phyloP scores from a whole-genome alignment of 2,329 filamentous ascomycete species.

The Colletotrichum cereale region DNA sequence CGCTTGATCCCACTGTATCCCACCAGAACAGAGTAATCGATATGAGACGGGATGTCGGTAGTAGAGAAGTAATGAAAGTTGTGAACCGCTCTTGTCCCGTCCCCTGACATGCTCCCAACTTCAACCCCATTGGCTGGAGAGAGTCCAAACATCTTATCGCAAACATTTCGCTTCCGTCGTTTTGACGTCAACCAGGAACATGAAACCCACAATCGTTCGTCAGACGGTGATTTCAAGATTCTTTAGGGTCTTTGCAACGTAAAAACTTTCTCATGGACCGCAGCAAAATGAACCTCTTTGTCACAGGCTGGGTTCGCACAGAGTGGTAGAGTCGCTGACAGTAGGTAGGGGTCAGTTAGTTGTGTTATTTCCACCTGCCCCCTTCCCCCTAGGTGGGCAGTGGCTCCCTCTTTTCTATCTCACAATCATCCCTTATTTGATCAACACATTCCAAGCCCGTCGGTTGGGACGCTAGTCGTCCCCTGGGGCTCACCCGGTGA shows the following conservation, averaged over 20 bases:
- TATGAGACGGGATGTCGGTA: background rate
- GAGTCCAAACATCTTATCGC: background rate
- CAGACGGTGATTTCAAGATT: background rate
- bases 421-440: too few relatives aligned
- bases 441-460: too few relatives aligned
- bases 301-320: too few relatives aligned
- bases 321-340: too few relatives aligned
- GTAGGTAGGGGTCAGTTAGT: too few relatives aligned
- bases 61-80: background rate
- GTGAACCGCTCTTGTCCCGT: background rate
- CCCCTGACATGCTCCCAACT: background rate
- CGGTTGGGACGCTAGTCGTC: too few relatives aligned
- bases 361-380: too few relatives aligned
- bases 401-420: too few relatives aligned
- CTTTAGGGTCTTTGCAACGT: background rate
- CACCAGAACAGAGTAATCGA: background rate
- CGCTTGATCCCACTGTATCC: too few relatives aligned
- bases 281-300: background rate
- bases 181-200: too few relatives aligned
- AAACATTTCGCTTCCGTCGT: background rate
- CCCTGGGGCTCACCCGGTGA: too few relatives aligned
- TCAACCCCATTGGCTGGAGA: background rate
- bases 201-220: background rate
- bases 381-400: too few relatives aligned
- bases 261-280: background rate